Evolutionary conservation across 306 rosid genomes (phyloP).

Genomic region (Abrus precatorius): DNA sequence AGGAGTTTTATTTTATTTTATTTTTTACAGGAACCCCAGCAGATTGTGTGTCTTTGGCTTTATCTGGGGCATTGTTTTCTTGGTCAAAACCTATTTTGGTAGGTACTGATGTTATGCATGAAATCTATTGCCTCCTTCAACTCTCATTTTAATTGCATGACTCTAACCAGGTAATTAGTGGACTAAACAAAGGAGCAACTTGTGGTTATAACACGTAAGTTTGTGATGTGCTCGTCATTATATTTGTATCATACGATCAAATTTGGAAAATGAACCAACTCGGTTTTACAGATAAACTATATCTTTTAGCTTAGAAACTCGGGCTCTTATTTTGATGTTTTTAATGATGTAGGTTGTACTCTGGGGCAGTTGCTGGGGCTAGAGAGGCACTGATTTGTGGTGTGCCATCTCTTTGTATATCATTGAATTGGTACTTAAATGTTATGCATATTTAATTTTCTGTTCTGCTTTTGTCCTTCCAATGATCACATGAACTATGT

Average conservation of each 20-base stretch:
- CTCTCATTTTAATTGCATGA: background rate
- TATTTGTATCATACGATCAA: background rate
- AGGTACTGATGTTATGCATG: background rate
- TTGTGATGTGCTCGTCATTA: conserved; percentile 9
- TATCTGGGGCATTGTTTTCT: conserved; percentile 69
- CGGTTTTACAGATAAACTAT: background rate
- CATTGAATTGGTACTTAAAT: conserved; percentile 58
- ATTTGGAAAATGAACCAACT: background rate
- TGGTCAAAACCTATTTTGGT: conserved; percentile 68
- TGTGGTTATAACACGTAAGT: conserved; percentile 64
- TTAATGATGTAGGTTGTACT: conserved; percentile 52
- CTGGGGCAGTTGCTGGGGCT: conserved; percentile 69
- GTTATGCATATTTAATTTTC: background rate
- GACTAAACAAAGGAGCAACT: conserved; percentile 65
- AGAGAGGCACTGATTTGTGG: conserved; percentile 70
- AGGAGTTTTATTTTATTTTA: background rate
- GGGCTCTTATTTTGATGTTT: background rate
- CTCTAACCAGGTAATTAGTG: conserved; percentile 61
- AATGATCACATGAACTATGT: background rate
- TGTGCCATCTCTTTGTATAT: conserved; percentile 64
- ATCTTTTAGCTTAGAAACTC: background rate
- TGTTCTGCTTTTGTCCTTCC: background rate
- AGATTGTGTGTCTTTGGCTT: conserved; percentile 68
- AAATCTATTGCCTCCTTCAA: background rate
- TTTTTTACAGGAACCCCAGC: conserved; percentile 58